Conservation (phyloP, 1,284 basidiomycete species). For the Veloporphyrellus conicus region DNA sequence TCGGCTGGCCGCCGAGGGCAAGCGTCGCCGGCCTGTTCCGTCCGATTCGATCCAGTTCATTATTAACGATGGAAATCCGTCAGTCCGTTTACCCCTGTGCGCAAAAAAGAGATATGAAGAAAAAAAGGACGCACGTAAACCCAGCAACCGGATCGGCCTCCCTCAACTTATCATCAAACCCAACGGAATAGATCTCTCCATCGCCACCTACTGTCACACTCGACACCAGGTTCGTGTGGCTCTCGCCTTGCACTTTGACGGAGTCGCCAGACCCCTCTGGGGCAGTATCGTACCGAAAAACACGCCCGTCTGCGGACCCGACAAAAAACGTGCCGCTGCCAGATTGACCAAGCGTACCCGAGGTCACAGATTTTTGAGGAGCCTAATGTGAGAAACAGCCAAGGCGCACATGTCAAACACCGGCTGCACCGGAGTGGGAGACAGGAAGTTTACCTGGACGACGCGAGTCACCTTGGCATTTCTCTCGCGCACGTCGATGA, state of each 20-base stretch:
- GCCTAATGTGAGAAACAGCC: conserved; percentile 42
- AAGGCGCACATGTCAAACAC: conserved; percentile 1
- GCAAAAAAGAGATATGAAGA: background rate
- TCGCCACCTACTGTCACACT: conserved; percentile 50
- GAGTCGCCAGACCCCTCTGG: conserved; percentile 25
- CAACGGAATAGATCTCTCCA: conserved; percentile 63
- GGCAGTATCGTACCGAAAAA: conserved; percentile 59
- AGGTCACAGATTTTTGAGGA: conserved; percentile 77
- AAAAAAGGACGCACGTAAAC: conserved; percentile 52
- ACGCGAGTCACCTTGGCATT: conserved; percentile 57
- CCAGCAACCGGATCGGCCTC: conserved; percentile 51
- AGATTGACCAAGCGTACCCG: conserved; percentile 46
- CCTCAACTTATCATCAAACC: conserved; percentile 76
- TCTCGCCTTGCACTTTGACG: conserved; percentile 53
- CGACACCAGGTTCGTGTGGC: conserved; percentile 71
- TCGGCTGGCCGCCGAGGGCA: conserved; percentile 67
- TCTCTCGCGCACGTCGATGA: conserved; percentile 71
- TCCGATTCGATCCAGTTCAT: background rate
- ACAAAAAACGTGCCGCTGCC: conserved; percentile 64
- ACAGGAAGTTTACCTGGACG: conserved; percentile 48
- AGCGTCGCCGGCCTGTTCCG: conserved; percentile 43
- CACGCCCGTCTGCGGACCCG: conserved; percentile 81
- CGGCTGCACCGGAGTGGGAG: background rate
- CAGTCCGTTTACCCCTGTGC: background rate
- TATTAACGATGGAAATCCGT: background rate